Base-by-base conservation (phyloP, 345 rosid species). In the Linum tenue region DNA sequence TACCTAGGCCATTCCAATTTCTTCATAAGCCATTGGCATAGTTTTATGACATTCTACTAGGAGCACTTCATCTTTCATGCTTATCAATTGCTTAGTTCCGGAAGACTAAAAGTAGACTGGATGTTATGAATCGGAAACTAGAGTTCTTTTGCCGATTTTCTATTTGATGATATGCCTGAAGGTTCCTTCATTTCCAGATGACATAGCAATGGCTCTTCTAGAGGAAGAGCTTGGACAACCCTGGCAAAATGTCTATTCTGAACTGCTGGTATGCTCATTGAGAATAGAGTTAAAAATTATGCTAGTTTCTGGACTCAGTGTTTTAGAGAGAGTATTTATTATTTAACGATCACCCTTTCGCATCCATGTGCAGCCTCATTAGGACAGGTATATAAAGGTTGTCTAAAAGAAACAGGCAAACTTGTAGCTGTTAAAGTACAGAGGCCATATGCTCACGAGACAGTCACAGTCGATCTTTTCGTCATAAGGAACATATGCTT, bases 131-230 rank as follows among this genome's bases (percentile, higher is more conserved):
- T n/a, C n/a, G n/a, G n/a, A n/a, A n/a, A n/a, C n/a, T n/a, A n/a
- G n/a, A n/a, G n/a, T n/a, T n/a, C n/a, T n/a, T n/a, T n/a, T n/a
- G 48, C 73, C 63, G 77, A 80, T 65, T 53, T 64, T 66, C 77
- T 71, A 58, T 74, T 60, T 70, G 77, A 66, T 72, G 68, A 65
- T 75, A 59, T 81, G 71, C n/a, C n/a, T 75, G 75, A 81, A 92
- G 98, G 98, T 92, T 68, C 98, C 98, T 78, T 92, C 98, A 70
- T 92, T 79, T 80, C 98, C 98, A 62, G 98, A 87, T 76, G 95
- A 87, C 81, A 77, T 92, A 42, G 98, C 97, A 53, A 89, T 92
- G 98, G 95, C 96, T 69, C 90, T 92, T 71, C 73, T 92, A 17
- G 83, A 87, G 68, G 91, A 92, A 85, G 97, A 92, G 81, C 95